These are phyloP conservation scores for Linum lewisii DNA, from an alignment of 345 rosid genomes.

Conservation along the genomic window DNA sequence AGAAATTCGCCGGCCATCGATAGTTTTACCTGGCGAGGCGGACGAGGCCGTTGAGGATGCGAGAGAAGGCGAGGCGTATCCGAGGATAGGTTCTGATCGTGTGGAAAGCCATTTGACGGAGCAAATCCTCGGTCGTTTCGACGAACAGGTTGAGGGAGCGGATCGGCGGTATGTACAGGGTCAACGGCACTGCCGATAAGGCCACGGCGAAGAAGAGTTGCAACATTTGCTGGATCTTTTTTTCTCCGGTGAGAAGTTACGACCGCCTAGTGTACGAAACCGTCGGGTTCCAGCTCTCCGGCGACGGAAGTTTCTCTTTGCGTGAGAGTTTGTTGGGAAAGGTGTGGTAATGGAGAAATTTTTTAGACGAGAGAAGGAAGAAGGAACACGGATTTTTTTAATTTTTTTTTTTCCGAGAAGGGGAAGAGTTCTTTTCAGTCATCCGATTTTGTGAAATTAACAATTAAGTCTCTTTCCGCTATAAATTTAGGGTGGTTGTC, in stretches of 20 bases:
- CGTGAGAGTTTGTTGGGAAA: too few relatives aligned
- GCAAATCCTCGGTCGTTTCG: constrained; percentile 22
- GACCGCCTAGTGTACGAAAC: background rate
- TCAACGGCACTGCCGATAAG: constrained; percentile 43
- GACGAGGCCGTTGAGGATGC: constrained; percentile 22
- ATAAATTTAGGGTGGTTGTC: too few relatives aligned
- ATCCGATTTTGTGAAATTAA: too few relatives aligned
- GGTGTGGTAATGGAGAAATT: background rate
- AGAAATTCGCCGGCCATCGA: too few relatives aligned
- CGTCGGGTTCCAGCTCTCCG: background rate
- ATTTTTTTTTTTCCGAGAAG: too few relatives aligned
- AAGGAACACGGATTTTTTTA: too few relatives aligned
- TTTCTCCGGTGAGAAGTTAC: constrained; percentile 2
- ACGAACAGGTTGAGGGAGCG: constrained; percentile 34
- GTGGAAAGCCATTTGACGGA: constrained; percentile 18
- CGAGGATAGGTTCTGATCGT: constrained; percentile 25
- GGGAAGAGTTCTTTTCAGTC: too few relatives aligned
- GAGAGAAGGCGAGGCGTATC: constrained; percentile 24
- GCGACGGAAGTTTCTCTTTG: too few relatives aligned
- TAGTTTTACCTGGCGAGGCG: constrained; percentile 5
- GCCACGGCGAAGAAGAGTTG: constrained; percentile 40
- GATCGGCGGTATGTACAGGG: constrained; percentile 39
- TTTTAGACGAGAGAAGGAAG: background rate
- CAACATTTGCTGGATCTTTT: constrained; percentile 31
- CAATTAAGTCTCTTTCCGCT: too few relatives aligned